These are phyloP conservation scores for Cotoneaster glaucophyllus DNA, from an alignment of 306 rosid genomes.

Conservation along the genomic window DNA sequence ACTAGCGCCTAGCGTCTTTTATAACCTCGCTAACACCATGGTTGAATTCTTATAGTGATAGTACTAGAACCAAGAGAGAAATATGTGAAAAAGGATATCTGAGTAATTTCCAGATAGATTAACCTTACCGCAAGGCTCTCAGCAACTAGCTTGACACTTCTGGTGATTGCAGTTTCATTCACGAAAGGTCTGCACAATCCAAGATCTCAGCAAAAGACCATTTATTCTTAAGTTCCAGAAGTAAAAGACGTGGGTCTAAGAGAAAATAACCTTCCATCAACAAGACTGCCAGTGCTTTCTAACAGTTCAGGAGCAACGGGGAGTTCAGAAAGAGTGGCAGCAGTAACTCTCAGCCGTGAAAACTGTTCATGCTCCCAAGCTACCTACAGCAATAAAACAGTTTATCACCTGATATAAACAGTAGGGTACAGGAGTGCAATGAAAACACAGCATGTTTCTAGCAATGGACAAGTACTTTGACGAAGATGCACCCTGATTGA, in stretches of 20 bases:
- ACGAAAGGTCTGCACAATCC: constrained; percentile 59
- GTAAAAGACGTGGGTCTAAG: not conserved
- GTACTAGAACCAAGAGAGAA: not conserved
- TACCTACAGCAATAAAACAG: constrained; percentile 65
- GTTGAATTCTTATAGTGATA: not conserved
- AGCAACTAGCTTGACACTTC: constrained; percentile 84
- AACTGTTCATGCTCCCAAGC: constrained; percentile 99
- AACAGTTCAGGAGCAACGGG: constrained; percentile 76
- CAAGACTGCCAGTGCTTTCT: constrained; percentile 80
- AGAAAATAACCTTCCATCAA: constrained; percentile 67
- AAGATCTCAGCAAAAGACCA: constrained; percentile 32
- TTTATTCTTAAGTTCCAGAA: not conserved
- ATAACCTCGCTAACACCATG: not conserved
- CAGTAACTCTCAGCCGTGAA: constrained; percentile 95
- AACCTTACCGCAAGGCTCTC: constrained; percentile 90
- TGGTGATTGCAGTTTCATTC: constrained; percentile 58
- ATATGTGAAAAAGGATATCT: not conserved
- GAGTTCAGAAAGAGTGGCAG: constrained; percentile 84
- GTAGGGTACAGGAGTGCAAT: constrained; percentile 4
- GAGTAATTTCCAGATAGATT: not conserved
- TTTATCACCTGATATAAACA: constrained; percentile 30
- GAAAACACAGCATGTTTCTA: not conserved
- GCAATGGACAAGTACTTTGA: not conserved
- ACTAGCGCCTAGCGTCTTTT: no score
- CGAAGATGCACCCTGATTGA: not conserved